phyloP scores from a whole-genome alignment of 345 rosid genomes.

The Diplotaxis tenuifolia region DNA sequence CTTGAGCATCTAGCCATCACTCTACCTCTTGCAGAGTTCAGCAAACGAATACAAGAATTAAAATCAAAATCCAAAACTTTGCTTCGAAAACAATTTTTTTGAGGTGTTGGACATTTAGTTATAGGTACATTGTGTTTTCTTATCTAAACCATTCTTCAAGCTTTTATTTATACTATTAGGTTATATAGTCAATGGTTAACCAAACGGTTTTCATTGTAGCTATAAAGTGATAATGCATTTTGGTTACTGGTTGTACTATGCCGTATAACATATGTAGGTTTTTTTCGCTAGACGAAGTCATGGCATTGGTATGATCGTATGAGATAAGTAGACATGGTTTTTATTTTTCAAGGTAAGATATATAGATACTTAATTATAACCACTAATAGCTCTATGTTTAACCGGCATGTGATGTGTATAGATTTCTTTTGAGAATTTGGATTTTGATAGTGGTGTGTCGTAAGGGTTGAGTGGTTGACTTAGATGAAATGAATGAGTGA shows the following conservation, averaged over 20 bases:
- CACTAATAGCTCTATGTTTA: not conserved
- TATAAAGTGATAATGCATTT: not conserved
- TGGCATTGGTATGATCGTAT: not conserved
- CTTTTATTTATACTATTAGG: not conserved
- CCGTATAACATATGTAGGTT: not conserved
- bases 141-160: not conserved
- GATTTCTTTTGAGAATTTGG: not conserved
- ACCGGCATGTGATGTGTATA: not conserved
- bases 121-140: not conserved
- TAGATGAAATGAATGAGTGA: not conserved
- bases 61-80: not conserved
- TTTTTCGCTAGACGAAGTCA: not conserved
- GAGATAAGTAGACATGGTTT: not conserved
- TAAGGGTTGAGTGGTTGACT: conserved; percentile 27
- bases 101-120: not conserved
- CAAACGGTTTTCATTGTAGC: not conserved
- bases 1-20: not conserved
- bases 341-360: not conserved
- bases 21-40: not conserved
- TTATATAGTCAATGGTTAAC: not conserved
- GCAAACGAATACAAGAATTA: not conserved
- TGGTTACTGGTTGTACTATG: not conserved
- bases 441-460: conserved; percentile 8
- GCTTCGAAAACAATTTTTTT: not conserved
- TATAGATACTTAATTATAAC: not conserved